Base-by-base conservation (phyloP, 768 basidiomycete genomes). In the Rhizopogon roseolus region DNA sequence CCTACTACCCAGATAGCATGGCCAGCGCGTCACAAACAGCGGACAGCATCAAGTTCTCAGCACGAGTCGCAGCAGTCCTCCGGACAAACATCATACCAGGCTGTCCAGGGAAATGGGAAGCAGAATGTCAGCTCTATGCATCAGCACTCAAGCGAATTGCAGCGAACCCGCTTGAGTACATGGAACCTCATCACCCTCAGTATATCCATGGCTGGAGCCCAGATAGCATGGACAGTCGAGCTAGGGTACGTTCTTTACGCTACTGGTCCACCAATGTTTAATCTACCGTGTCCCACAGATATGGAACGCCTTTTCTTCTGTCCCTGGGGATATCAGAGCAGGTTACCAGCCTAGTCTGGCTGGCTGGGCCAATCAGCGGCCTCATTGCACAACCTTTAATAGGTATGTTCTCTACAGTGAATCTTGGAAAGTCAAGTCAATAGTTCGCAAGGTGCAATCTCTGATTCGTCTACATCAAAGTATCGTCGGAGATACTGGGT, bases 311-410 rank as follows among this genome's bases (percentile, higher is more conserved):
- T 1, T 97, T 97, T 68, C 76, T 98, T 38, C 78, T 96, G 13
- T 78, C 77, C 32, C 76, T 89, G 17, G 88, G 88, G 6, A 73
- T 98, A 27, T 86, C 93, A 0, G 95, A 94, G 65, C 86, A 92
- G 65, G 74, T 94, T 14, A 98, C 97, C 0, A 89, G 91, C 51
- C 80, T 98, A 7, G 96, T 99, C 36, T 99, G 97, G 97, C 78
- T 92, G 38, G 90, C 90, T 53, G 90, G 96, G 9, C 97, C 97
- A 5, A 92, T 99, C 56, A 93, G 91, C 57, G 97, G 97, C 14
- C 76, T 99, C 43, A 75, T 99, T 49, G 94, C 94, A 5, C 97
- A 99, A 67, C 97, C 97, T n/a, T 78, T 98, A 52, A 97, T 99
- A 61, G 97, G 96, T 92, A 60, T 56, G 77, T 57, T 27, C 11